Evolutionary conservation across 179 eudicot genomes (phyloP).

Genomic region (Silene noctiflora): DNA sequence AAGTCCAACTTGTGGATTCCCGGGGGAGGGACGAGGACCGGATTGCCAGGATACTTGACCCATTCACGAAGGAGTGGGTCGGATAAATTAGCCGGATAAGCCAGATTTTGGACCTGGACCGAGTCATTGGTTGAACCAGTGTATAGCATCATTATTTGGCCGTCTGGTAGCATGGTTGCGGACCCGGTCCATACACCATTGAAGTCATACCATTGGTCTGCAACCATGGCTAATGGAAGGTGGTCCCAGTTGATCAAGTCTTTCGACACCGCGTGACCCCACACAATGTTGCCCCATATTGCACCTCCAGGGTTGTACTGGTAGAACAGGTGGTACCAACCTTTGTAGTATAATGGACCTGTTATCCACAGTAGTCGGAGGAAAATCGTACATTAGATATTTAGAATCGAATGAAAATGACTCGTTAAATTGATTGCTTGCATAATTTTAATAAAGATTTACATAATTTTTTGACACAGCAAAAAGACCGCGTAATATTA

Average conservation of each 20-base stretch:
- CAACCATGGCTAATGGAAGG: conserved; percentile 60
- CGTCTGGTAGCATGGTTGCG: conserved; percentile 61
- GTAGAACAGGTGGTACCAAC: conserved; percentile 77
- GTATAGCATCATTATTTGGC: conserved; percentile 49
- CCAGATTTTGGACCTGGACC: conserved; percentile 60
- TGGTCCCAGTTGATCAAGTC: conserved; percentile 65
- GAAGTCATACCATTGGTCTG: conserved; percentile 56
- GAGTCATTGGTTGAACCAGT: conserved; percentile 58
- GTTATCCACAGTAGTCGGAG: not conserved
- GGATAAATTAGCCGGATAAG: conserved; percentile 52
- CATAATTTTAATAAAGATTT: no score
- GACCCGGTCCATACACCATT: conserved; percentile 82
- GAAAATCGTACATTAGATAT: no score
- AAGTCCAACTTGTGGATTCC: conserved; percentile 46
- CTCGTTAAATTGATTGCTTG: no score
- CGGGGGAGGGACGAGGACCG: conserved; percentile 55
- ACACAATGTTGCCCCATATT: conserved; percentile 69
- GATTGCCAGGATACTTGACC: conserved; percentile 63
- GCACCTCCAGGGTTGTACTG: conserved; percentile 67
- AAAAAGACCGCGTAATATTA: no score
- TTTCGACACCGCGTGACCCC: conserved; percentile 72
- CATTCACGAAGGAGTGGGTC: conserved; percentile 53
- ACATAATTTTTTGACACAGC: no score
- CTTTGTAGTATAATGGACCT: conserved; percentile 71
- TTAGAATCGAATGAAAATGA: no score